Percentiles rank a stretch among this genome's conserved stretches.
Conservation (phyloP, 768 basidiomycete genomes). For the Chalciporus chontae region DNA sequence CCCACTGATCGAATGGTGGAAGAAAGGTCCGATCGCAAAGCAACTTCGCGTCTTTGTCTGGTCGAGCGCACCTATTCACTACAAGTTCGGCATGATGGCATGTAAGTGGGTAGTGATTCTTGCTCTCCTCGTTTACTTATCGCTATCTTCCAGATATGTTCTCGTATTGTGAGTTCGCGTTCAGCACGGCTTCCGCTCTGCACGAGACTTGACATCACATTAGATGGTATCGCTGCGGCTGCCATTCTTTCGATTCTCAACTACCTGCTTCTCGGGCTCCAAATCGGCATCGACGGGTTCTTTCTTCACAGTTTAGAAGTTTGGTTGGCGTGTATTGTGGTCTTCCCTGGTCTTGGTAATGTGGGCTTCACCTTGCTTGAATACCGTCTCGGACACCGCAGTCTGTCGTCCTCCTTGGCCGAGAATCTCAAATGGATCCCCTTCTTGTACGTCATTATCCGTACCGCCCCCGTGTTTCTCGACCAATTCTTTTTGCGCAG, state of each 20-base stretch:
- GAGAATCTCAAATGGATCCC: slow-evolving; percentile 33
- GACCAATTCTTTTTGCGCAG: slow-evolving; percentile 4
- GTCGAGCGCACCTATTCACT: slow-evolving; percentile 73
- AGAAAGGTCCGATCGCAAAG: slow-evolving; percentile 75
- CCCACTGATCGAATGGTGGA: slow-evolving; percentile 76
- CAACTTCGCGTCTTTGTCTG: slow-evolving; percentile 76
- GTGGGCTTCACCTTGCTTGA: slow-evolving; percentile 72
- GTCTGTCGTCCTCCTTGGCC: slow-evolving; percentile 15
- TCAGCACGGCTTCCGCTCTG: background rate
- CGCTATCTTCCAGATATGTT: slow-evolving; percentile 39
- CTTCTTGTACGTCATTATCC: slow-evolving; percentile 31
- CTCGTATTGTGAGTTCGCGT: slow-evolving; percentile 42
- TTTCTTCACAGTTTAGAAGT: slow-evolving; percentile 80
- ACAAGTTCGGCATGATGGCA: slow-evolving; percentile 66
- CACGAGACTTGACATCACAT: background rate
- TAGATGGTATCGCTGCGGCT: slow-evolving; percentile 60
- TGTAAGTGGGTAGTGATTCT: slow-evolving; percentile 32
- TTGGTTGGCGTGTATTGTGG: slow-evolving; percentile 72
- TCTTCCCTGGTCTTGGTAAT: slow-evolving; percentile 73
- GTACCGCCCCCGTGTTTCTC: background rate
- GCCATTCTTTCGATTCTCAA: slow-evolving; percentile 67
- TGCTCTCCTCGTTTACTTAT: background rate
- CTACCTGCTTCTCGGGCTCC: slow-evolving; percentile 73
- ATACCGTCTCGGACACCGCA: slow-evolving; percentile 59
- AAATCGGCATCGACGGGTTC: slow-evolving; percentile 64